These are phyloP conservation scores for Scedosporium boydii DNA, from an alignment of 2,329 filamentous ascomycete species.

Conservation along the genomic window DNA sequence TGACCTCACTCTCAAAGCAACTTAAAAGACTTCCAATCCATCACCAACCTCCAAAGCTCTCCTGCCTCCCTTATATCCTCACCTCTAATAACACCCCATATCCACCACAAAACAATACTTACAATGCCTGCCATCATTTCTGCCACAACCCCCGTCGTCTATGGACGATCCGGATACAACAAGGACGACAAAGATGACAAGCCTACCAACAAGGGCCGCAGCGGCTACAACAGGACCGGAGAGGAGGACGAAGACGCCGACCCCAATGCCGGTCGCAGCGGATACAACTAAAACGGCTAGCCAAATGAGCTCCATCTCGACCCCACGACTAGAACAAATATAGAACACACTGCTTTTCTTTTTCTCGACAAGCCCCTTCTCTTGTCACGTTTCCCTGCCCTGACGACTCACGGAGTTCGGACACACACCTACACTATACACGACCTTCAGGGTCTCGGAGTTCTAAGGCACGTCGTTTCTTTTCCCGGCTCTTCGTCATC, in stretches of 20 bases:
- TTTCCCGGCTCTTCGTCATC: too few species aligned
- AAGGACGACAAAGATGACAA: constrained; percentile 5
- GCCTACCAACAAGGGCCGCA: constrained; percentile 27
- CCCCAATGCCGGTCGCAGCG: constrained; percentile 23
- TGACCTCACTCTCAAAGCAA: background rate
- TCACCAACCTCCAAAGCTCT: background rate
- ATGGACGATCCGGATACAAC: constrained; percentile 9
- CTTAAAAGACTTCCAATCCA: background rate
- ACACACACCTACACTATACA: background rate
- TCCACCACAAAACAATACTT: background rate
- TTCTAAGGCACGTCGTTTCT: too few species aligned
- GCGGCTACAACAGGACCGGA: constrained; percentile 31
- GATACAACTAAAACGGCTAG: constrained; percentile 28
- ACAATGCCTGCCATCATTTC: constrained; percentile 19
- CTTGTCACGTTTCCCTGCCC: background rate
- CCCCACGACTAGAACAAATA: constrained; percentile 22
- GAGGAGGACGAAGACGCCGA: constrained; percentile 19
- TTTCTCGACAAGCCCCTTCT: constrained; percentile 2
- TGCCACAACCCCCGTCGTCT: constrained; percentile 15
- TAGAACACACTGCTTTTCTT: background rate
- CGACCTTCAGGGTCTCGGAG: too few species aligned
- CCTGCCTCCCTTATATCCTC: background rate
- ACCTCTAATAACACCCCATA: background rate
- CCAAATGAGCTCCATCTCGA: background rate
- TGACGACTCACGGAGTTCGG: background rate